Evolutionary conservation across 768 basidiomycete genomes (phyloP).

Genomic region (Pholiota microspora): DNA sequence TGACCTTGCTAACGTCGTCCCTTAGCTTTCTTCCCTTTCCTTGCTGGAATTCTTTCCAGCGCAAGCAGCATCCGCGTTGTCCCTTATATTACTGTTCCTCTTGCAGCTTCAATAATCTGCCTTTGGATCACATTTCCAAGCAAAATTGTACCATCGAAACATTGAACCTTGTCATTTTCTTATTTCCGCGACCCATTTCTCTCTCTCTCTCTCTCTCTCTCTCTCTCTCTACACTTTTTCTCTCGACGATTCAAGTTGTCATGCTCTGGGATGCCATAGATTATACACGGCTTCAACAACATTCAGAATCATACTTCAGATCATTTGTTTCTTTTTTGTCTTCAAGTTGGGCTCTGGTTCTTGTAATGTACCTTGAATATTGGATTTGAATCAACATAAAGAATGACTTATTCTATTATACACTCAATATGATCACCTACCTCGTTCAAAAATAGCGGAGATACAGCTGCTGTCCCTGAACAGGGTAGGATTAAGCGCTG

Average conservation of each 20-base stretch:
- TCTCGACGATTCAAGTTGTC: too few relatives aligned
- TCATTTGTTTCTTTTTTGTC: too few relatives aligned
- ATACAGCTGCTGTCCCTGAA: too few relatives aligned
- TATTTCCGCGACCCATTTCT: too few relatives aligned
- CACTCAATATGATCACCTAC: too few relatives aligned
- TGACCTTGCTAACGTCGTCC: neutral
- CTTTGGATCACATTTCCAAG: slow-evolving; percentile 40
- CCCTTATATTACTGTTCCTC: slow-evolving; percentile 42
- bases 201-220: neutral
- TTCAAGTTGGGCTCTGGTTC: too few relatives aligned
- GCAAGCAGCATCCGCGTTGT: slow-evolving; percentile 35
- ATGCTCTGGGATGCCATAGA: neutral
- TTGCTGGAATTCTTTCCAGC: slow-evolving; percentile 42
- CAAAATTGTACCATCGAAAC: neutral
- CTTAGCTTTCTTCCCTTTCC: slow-evolving; percentile 50
- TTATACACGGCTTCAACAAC: neutral
- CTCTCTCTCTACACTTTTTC: neutral
- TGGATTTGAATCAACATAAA: too few relatives aligned
- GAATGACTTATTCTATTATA: too few relatives aligned
- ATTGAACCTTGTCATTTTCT: neutral
- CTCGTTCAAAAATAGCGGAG: too few relatives aligned
- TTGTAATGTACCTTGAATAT: too few relatives aligned
- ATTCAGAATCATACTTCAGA: too few relatives aligned
- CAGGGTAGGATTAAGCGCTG: too few relatives aligned
- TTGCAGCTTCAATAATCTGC: slow-evolving; percentile 29